Conservation (phyloP, 345 rosid species). For the Syzygium aromaticum region DNA sequence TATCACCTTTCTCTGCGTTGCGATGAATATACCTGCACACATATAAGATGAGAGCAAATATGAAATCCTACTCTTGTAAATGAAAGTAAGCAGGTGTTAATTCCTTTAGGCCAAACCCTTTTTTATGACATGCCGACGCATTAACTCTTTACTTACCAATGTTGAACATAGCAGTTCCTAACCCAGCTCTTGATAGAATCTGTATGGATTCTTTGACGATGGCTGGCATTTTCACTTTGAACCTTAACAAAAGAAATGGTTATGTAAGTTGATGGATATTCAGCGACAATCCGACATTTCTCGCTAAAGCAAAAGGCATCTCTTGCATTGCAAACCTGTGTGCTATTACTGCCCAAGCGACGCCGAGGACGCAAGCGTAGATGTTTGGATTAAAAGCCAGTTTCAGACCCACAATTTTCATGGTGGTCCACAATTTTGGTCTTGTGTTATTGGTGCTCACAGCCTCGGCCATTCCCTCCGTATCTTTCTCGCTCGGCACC, state of each 20-base stretch:
- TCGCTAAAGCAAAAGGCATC: background rate
- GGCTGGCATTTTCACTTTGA: constrained; percentile 75
- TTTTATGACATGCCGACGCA: background rate
- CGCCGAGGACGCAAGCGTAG: constrained; percentile 27
- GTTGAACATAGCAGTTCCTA: constrained; percentile 94
- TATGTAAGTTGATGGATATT: background rate
- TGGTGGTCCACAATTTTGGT: constrained; percentile 36
- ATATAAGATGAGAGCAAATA: background rate
- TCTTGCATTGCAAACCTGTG: constrained; percentile 13
- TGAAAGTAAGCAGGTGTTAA: background rate
- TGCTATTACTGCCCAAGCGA: constrained; percentile 27
- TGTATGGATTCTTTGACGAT: constrained; percentile 62
- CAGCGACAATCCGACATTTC: background rate
- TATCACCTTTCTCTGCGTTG: constrained; percentile 60
- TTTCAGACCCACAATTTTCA: constrained; percentile 33
- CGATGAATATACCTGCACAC: constrained; percentile 82
- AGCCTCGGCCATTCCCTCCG: constrained; percentile 13
- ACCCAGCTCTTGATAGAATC: constrained; percentile 85
- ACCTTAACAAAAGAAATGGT: constrained; percentile 22
- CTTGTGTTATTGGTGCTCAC: background rate
- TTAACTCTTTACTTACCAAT: constrained; percentile 42
- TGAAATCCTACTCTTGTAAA: background rate
- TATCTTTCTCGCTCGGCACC: constrained; percentile 5
- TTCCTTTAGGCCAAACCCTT: background rate
- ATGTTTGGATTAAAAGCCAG: constrained; percentile 32